Conservation (phyloP, 805 yeast species). For the Hanseniaspora osmophila region DNA sequence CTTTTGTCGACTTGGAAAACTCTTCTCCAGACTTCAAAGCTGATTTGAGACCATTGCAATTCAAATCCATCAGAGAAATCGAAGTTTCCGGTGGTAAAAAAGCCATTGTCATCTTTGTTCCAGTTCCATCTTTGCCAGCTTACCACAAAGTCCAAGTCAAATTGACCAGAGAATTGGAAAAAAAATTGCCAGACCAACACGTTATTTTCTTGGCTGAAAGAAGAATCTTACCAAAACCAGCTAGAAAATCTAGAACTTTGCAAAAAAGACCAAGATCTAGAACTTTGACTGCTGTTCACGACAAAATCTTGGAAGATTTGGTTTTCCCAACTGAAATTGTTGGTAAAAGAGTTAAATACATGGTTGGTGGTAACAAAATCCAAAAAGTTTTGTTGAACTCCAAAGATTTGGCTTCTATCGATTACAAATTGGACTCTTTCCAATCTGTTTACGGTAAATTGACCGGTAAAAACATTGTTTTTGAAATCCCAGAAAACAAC, state of each 20-base stretch:
- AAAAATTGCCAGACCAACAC: slow-evolving; percentile 99
- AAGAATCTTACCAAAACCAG: slow-evolving; percentile 98
- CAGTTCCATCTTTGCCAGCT: slow-evolving; percentile 82
- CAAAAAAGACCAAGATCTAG: slow-evolving; percentile 99
- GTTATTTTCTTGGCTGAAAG: slow-evolving; percentile 98
- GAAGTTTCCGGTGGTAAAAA: slow-evolving; percentile 97
- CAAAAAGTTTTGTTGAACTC: slow-evolving; percentile 96
- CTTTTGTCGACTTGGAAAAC: slow-evolving; percentile 88
- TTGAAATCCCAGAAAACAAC: slow-evolving; percentile 64
- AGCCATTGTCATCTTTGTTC: slow-evolving; percentile 96
- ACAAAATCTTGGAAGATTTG: slow-evolving; percentile 94
- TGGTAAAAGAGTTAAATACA: slow-evolving; percentile 98
- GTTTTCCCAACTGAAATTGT: slow-evolving; percentile 98
- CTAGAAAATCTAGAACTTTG: slow-evolving; percentile 81
- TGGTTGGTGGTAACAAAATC: slow-evolving; percentile 96
- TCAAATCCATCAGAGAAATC: slow-evolving; percentile 94
- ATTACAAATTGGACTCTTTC: slow-evolving; percentile 98
- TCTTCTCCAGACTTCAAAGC: slow-evolving; percentile 92
- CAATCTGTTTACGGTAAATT: slow-evolving; percentile 95
- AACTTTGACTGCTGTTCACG: slow-evolving; percentile 97
- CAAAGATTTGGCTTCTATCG: slow-evolving; percentile 92
- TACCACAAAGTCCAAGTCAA: slow-evolving; percentile 96
- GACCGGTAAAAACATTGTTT: slow-evolving; percentile 98
- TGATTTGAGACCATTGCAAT: slow-evolving; percentile 95
- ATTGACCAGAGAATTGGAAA: slow-evolving; percentile 98